phyloP scores from a whole-genome alignment of 164 flowering plant species.

The Berberis vulgaris region DNA sequence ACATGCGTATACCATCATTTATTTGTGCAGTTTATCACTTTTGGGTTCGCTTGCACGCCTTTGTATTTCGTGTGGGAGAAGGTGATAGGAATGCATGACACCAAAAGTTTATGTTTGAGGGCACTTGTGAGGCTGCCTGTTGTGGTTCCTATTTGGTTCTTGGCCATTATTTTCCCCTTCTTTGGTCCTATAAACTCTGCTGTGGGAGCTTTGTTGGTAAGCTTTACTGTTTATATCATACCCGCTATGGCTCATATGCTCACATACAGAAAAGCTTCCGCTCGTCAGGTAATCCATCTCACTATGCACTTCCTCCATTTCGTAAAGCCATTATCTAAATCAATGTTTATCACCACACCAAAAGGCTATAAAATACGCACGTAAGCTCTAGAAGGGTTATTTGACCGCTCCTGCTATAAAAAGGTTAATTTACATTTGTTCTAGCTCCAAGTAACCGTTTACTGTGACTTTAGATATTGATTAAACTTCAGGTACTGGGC shows the following conservation, averaged over 20 bases:
- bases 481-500: too few species aligned
- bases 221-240: slow-evolving; percentile 74
- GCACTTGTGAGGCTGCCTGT: slow-evolving; percentile 87
- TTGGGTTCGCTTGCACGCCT: slow-evolving; percentile 94
- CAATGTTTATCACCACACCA: too few species aligned
- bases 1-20: too few species aligned
- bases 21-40: slow-evolving; percentile 62
- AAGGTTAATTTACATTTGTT: too few species aligned
- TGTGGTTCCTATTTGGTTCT: slow-evolving; percentile 82
- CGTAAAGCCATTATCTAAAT: too few species aligned
- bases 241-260: slow-evolving; percentile 27
- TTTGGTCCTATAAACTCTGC: slow-evolving; percentile 77
- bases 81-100: slow-evolving; percentile 91
- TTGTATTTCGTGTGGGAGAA: slow-evolving; percentile 98
- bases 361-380: too few species aligned
- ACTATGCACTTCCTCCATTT: too few species aligned
- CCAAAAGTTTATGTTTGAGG: slow-evolving; percentile 74
- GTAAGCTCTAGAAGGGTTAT: too few species aligned
- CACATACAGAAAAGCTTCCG: background rate
- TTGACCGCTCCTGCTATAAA: too few species aligned
- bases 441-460: too few species aligned
- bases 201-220: slow-evolving; percentile 68
- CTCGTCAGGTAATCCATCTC: background rate
- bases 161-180: slow-evolving; percentile 77
- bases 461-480: too few species aligned